Percentiles rank a stretch among this genome's conserved stretches.
These are phyloP conservation scores for Podaxis rugospora DNA, from an alignment of 768 basidiomycete genomes.

Conservation along the genomic window DNA sequence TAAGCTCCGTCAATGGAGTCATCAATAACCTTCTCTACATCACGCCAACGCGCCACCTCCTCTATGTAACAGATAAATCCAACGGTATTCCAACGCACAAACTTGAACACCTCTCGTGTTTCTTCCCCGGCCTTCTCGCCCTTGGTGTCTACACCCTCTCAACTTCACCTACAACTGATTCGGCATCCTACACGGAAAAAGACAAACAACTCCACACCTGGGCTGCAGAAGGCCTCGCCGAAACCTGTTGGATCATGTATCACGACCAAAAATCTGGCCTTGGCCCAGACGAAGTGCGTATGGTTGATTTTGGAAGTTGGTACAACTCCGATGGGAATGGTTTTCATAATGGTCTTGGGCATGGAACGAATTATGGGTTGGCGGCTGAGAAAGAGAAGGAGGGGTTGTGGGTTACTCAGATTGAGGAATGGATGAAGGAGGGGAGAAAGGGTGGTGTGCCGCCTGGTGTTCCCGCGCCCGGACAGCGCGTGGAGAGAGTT, in stretches of 20 bases:
- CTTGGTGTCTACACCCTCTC: constrained; percentile 51
- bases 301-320: constrained; percentile 21
- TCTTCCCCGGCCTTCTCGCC: constrained; percentile 62
- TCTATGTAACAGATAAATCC: constrained; percentile 57
- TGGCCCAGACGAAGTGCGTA: constrained; percentile 53
- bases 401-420: constrained; percentile 38
- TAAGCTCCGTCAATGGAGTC: constrained; percentile 47
- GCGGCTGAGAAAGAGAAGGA: constrained; percentile 1
- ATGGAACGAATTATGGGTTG: constrained; percentile 20
- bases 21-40: constrained; percentile 55
- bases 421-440: constrained; percentile 40
- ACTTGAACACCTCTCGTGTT: constrained; percentile 68
- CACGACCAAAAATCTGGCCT: constrained; percentile 63
- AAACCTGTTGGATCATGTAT: constrained; percentile 65
- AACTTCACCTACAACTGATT: constrained; percentile 6
- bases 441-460: constrained; percentile 32
- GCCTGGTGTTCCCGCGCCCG: constrained; percentile 14
- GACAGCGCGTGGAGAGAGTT: constrained; percentile 2
- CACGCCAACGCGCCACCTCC: constrained; percentile 50
- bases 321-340: not conserved
- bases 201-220: constrained; percentile 52
- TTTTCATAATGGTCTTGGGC: not conserved
- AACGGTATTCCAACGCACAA: constrained; percentile 32
- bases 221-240: constrained; percentile 68
- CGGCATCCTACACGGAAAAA: constrained; percentile 22